phyloP scores from a whole-genome alignment of 352 stramenopile species.

The Pythium guiyangense region DNA sequence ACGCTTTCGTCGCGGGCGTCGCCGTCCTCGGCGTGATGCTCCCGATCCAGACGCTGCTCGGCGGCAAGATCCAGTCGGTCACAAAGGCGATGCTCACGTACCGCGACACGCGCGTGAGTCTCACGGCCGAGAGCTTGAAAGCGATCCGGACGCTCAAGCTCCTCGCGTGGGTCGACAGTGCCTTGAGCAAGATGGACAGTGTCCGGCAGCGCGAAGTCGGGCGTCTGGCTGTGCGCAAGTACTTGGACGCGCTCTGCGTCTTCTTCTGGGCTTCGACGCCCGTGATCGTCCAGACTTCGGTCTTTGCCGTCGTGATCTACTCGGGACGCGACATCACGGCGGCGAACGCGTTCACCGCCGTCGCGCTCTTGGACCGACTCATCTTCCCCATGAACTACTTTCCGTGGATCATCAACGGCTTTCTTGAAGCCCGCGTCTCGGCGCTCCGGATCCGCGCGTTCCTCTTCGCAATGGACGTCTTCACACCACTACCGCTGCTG shows the following conservation, averaged over 20 bases:
- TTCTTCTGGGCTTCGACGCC: conserved; percentile 90
- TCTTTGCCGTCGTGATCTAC: conserved; percentile 78
- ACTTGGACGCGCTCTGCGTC: conserved; percentile 86
- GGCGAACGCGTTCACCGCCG: conserved; percentile 78
- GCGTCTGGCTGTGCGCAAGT: conserved; percentile 73
- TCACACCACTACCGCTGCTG: conserved; percentile 1
- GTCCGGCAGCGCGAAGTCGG: conserved; percentile 63
- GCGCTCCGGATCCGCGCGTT: conserved; percentile 68
- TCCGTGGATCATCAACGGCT: conserved; percentile 89
- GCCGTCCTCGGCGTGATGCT: conserved; percentile 78
- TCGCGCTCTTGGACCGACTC: conserved; percentile 84
- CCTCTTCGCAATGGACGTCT: conserved; percentile 37
- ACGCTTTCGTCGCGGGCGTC: conserved; percentile 80
- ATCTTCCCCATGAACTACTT: conserved; percentile 92
- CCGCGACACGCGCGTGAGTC: conserved; percentile 74
- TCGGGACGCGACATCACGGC: conserved; percentile 66
- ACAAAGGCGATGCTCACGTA: conserved; percentile 70
- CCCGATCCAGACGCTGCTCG: conserved; percentile 77
- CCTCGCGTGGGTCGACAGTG: conserved; percentile 53
- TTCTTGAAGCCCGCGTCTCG: conserved; percentile 84
- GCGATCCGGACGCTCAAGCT: conserved; percentile 80
- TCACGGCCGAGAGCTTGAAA: conserved; percentile 60
- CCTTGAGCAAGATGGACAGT: conserved; percentile 39
- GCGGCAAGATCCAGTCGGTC: conserved; percentile 68
- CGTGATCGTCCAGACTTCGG: conserved; percentile 80